These are phyloP conservation scores for Psilocybe tampanensis DNA, from an alignment of 768 basidiomycete genomes.

Conservation along the genomic window DNA sequence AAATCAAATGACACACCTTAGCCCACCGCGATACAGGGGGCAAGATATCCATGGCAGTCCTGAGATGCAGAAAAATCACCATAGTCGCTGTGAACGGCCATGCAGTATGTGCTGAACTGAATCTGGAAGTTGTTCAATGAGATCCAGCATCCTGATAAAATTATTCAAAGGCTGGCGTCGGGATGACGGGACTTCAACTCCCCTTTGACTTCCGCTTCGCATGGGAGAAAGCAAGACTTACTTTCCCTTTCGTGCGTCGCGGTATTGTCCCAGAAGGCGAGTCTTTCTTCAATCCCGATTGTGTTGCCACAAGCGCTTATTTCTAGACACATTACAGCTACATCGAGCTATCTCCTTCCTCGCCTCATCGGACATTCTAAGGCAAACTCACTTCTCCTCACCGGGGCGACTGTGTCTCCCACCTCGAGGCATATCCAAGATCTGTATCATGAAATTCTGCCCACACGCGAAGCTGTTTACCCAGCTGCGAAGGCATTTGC, in stretches of 20 bases:
- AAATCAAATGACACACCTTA: no score
- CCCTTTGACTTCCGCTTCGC: constrained; percentile 56
- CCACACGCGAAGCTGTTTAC: constrained; percentile 53
- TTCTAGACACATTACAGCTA: constrained; percentile 13
- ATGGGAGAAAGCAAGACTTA: constrained; percentile 51
- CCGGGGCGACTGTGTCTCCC: constrained; percentile 45
- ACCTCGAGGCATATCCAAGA: constrained; percentile 43
- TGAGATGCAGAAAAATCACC: no score
- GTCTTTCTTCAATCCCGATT: no score
- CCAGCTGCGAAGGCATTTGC: constrained; percentile 55
- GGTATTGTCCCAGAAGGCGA: constrained; percentile 39
- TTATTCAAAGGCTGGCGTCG: constrained; percentile 54
- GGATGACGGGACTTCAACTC: constrained; percentile 50
- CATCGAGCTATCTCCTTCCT: constrained; percentile 50
- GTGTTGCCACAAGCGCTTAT: neutral
- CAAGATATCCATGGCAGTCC: no score
- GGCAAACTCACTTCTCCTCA: constrained; percentile 52
- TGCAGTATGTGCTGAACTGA: no score
- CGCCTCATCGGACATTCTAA: constrained; percentile 54
- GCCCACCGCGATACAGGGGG: no score
- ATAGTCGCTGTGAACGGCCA: no score
- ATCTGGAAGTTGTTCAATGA: no score
- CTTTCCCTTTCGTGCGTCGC: constrained; percentile 51
- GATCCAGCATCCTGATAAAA: no score
- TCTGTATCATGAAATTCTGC: constrained; percentile 49